Evolutionary conservation across 305 asterid species (phyloP).

Genomic region (Andrographis paniculata): DNA sequence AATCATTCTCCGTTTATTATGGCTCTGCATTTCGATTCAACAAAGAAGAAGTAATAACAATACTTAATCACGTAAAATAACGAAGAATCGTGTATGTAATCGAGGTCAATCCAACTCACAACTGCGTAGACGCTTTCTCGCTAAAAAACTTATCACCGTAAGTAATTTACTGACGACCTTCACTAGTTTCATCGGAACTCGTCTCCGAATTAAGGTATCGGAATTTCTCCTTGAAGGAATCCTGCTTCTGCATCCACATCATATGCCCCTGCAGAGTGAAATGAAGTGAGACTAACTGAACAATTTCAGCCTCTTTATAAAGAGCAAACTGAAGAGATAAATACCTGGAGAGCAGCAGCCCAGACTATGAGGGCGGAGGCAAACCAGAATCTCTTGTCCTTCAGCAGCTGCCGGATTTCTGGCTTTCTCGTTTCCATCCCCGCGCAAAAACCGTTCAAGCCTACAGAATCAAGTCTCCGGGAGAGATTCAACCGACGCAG

Average conservation of each 20-base stretch:
- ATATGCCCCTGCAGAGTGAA: conserved; percentile 50
- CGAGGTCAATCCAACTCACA: neutral
- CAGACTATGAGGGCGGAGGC: conserved; percentile 63
- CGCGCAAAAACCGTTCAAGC: neutral
- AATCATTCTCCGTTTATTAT: neutral
- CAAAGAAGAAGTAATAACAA: neutral
- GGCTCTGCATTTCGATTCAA: neutral
- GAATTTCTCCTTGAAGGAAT: conserved; percentile 63
- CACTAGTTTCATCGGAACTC: conserved; percentile 20
- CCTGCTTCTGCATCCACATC: conserved; percentile 81
- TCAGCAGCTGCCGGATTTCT: conserved; percentile 37
- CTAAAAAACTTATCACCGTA: neutral
- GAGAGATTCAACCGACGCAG: no score
- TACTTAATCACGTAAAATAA: neutral
- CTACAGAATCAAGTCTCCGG: no score
- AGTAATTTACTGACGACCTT: conserved; percentile 20
- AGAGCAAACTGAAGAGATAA: neutral
- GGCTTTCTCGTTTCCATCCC: conserved; percentile 38
- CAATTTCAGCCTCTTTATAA: no score
- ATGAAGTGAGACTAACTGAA: conserved; percentile 7
- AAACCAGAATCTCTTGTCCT: conserved; percentile 56
- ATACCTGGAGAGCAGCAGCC: conserved; percentile 82
- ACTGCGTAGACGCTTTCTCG: neutral
- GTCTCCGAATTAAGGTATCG: conserved; percentile 28
- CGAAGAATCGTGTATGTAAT: neutral